These are phyloP conservation scores for Colletotrichum liriopes DNA, from an alignment of 2,329 filamentous ascomycete species.

Conservation along the genomic window DNA sequence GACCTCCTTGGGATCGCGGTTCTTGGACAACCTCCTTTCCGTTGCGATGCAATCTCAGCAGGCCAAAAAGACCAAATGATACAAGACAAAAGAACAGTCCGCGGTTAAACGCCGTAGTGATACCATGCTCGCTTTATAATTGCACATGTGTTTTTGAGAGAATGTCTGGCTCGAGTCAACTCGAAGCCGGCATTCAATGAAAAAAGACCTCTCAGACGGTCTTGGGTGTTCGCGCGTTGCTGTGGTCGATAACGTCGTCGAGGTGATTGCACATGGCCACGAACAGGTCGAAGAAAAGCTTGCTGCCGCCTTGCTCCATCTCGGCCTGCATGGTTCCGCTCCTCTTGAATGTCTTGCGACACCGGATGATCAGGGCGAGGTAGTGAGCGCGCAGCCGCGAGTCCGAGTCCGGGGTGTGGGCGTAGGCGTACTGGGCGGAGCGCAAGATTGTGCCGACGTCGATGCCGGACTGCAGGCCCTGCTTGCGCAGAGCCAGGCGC, in stretches of 20 bases:
- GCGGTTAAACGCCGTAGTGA: constrained; percentile 33
- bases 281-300: constrained; percentile 94
- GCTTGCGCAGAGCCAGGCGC: constrained; percentile 87
- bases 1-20: constrained; percentile 37
- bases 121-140: constrained; percentile 40
- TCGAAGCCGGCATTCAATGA: constrained; percentile 13
- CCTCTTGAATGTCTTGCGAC: constrained; percentile 89
- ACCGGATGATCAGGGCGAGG: constrained; percentile 91
- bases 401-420: constrained; percentile 89
- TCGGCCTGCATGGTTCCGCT: constrained; percentile 97
- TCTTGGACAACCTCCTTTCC: constrained; percentile 41
- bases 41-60: constrained; percentile 29
- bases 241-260: constrained; percentile 87
- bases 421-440: constrained; percentile 90
- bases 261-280: constrained; percentile 94
- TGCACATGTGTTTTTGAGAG: constrained; percentile 36
- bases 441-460: constrained; percentile 88
- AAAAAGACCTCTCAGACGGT: constrained; percentile 63
- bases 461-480: constrained; percentile 88
- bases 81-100: constrained; percentile 33
- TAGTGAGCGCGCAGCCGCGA: constrained; percentile 94
- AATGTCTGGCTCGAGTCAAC: constrained; percentile 18
- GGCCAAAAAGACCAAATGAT: constrained; percentile 32
- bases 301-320: constrained; percentile 87
- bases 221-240: constrained; percentile 75